These are phyloP conservation scores for Phytophthora pini DNA, from an alignment of 352 stramenopile genomes.

Conservation along the genomic window DNA sequence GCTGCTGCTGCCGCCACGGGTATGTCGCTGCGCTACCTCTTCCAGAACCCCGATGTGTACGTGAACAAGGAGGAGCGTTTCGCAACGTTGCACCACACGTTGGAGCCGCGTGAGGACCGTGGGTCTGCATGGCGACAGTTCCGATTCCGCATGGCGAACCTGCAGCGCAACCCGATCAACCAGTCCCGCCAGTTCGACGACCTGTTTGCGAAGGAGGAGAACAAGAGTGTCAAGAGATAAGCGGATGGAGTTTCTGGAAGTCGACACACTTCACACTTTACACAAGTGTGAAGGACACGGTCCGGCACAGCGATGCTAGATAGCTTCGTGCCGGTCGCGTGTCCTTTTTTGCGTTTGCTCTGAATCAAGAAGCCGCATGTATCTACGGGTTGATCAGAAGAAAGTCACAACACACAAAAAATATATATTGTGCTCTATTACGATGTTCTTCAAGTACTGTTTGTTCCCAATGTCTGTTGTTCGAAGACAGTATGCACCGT, in stretches of 20 bases:
- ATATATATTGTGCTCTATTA: constrained; percentile 35
- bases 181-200: constrained; percentile 72
- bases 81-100: constrained; percentile 49
- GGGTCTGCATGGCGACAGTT: constrained; percentile 62
- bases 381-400: constrained; percentile 22
- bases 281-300: background rate
- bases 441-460: background rate
- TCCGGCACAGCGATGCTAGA: background rate
- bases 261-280: background rate
- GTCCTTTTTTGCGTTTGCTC: constrained; percentile 1
- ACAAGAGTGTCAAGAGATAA: constrained; percentile 67
- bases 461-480: too few species aligned
- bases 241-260: background rate
- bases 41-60: constrained; percentile 69
- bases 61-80: constrained; percentile 70
- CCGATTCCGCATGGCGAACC: constrained; percentile 72
- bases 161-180: constrained; percentile 76
- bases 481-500: too few species aligned
- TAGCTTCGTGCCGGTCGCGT: constrained; percentile 9
- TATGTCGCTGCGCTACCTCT: constrained; percentile 53
- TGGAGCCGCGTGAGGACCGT: constrained; percentile 41
- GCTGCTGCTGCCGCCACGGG: constrained; percentile 42
- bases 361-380: background rate
- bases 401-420: constrained; percentile 24
- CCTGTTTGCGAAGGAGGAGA: constrained; percentile 61